Evolutionary conservation across 768 basidiomycete species (phyloP).

Genomic region (Ramaria sp.): DNA sequence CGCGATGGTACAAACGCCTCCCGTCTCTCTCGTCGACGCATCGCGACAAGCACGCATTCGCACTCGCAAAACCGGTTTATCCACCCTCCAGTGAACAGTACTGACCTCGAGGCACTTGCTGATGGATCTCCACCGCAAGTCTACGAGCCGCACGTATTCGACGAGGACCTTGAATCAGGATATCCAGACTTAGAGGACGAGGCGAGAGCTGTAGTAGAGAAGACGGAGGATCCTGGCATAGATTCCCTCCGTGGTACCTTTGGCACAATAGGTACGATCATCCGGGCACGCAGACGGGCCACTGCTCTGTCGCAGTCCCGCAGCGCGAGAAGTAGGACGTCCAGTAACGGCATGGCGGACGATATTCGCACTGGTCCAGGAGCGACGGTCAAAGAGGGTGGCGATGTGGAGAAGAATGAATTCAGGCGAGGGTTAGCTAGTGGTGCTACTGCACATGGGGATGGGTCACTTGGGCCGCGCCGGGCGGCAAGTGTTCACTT

Average conservation of each 20-base stretch:
- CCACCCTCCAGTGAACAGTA: background rate
- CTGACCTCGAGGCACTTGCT: background rate
- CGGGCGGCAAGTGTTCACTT: background rate
- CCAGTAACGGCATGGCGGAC: background rate
- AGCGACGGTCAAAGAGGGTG: background rate
- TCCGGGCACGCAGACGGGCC: constrained; percentile 10
- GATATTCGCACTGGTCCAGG: background rate
- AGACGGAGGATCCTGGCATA: constrained; percentile 35
- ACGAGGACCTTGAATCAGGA: background rate
- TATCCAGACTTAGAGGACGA: constrained; percentile 4
- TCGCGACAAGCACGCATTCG: background rate
- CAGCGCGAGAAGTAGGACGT: background rate
- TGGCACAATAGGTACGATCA: constrained; percentile 11
- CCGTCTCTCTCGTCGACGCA: constrained; percentile 1
- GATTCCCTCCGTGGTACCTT: constrained; percentile 26
- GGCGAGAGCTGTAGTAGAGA: constrained; percentile 3
- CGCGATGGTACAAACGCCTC: background rate
- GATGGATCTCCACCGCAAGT: background rate
- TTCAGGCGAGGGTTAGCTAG: background rate
- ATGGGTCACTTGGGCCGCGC: background rate
- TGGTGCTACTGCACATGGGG: background rate
- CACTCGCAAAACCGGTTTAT: background rate
- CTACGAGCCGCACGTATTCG: background rate
- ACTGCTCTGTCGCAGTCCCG: constrained; percentile 1
- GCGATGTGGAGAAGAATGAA: background rate